Base-by-base conservation (phyloP, 1,139 yeast genomes). In the Yamadazyma epiphylla region DNA sequence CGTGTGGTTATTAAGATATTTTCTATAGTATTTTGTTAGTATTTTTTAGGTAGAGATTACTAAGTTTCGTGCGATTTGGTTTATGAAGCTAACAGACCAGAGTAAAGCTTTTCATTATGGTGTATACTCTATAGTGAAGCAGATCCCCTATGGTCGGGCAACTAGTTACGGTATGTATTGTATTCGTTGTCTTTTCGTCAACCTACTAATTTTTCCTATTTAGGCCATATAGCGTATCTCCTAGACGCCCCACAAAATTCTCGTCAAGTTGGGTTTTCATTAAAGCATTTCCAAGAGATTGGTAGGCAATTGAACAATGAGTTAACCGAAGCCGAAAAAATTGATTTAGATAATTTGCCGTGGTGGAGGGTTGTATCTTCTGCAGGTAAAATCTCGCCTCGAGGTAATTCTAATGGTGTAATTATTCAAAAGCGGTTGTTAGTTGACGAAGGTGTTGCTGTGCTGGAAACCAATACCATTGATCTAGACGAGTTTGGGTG, bases 291-390 rank as follows among this genome's bases (percentile, higher is more conserved):
- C 21, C 25, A 42, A 3, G 38, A 39, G 11, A 56, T 66, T 21
- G 34, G 58, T 1, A 38, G 47, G 7, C 39, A 43, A 22, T 42
- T 66, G 12, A 38, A 38, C 10, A 40, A 39, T 8, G 36, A 41
- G 2, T 38, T 31, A 2, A 27, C 38, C 3, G 49, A 45, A 14
- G 51, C 46, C 16, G 44, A 27, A 30, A 29, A 22, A 15, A 42
- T 57, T 17, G 51, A 64, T 24, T 25, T 46, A 3, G 53, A 41
- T 1, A 8, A 13, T 13, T 15, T 44, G 13, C 94, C 94, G 1
- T 84, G 94, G 94, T 83, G 91, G 89, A 58, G 94, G 31, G 85
- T 84, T 2, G 58, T 84, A 13, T 70, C 72, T 28, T 62, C 83
- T 12, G 58, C 73, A 13, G 94, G 94, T 0, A 61, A 58, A 19